Evolutionary conservation across 345 rosid species (phyloP).

Genomic region (Erodium maritimum): DNA sequence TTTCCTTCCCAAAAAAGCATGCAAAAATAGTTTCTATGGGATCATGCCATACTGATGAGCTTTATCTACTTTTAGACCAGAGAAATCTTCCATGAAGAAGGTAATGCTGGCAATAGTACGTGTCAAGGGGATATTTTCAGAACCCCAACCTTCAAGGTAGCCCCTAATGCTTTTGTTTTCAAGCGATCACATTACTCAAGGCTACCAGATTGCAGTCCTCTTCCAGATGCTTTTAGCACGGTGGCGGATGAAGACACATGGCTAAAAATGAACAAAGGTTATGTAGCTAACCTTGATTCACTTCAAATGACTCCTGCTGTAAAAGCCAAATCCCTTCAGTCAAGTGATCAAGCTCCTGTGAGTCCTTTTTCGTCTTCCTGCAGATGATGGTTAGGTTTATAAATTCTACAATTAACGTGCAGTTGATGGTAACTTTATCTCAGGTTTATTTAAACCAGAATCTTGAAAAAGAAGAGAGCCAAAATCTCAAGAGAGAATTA

Average conservation of each 20-base stretch:
- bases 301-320: conserved; percentile 65
- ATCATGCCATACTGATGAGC: background rate
- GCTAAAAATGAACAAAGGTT: conserved; percentile 87
- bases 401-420: background rate
- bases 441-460: conserved; percentile 29
- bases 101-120: conserved; percentile 24
- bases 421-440: background rate
- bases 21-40: background rate
- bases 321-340: conserved; percentile 52
- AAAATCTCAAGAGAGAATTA: conserved; percentile 48
- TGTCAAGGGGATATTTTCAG: conserved; percentile 33
- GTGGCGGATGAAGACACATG: conserved; percentile 95
- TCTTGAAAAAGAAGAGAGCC: conserved; percentile 27
- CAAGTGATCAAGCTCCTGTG: conserved; percentile 13
- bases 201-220: conserved; percentile 64
- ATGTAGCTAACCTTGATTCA: conserved; percentile 64
- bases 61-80: conserved; percentile 11
- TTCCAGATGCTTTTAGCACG: conserved; percentile 56
- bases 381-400: background rate
- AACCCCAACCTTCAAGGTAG: conserved; percentile 55
- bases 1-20: background rate
- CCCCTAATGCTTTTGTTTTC: conserved; percentile 56
- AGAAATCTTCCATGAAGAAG: conserved; percentile 29
- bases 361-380: background rate
- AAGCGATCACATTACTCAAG: conserved; percentile 55